Evolutionary conservation across 768 basidiomycete genomes (phyloP).

Genomic region (Lactarius indigo): DNA sequence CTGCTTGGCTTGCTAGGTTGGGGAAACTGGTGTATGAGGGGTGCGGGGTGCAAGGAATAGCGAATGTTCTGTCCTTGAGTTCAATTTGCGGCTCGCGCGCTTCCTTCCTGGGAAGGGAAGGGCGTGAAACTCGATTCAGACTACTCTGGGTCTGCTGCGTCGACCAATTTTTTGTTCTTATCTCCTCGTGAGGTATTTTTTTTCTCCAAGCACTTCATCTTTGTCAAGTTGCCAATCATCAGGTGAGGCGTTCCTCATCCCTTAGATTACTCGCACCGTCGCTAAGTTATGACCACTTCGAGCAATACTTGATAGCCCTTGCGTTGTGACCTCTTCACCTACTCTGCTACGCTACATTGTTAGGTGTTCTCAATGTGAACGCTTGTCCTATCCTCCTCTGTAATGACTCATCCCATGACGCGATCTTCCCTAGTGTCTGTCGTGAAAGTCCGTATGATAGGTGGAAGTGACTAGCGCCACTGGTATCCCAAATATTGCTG

Average conservation of each 20-base stretch:
- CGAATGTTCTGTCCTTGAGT: slow-evolving; percentile 49
- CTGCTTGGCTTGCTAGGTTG: slow-evolving; percentile 21
- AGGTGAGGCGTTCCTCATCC: neutral
- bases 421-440: too few species aligned
- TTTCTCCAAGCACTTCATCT: neutral
- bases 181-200: slow-evolving; percentile 29
- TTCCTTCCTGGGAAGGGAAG: slow-evolving; percentile 17
- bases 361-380: too few species aligned
- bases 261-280: neutral
- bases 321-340: neutral
- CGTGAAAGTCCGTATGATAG: too few species aligned
- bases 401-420: too few species aligned
- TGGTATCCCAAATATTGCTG: neutral
- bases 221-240: neutral
- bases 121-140: slow-evolving; percentile 62
- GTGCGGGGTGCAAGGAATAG: slow-evolving; percentile 18
- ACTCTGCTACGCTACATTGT: too few species aligned
- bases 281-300: neutral
- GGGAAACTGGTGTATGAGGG: slow-evolving; percentile 26
- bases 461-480: neutral
- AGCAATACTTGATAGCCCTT: neutral
- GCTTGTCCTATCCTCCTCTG: too few species aligned
- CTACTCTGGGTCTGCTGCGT: slow-evolving; percentile 60
- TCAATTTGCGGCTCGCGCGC: slow-evolving; percentile 59
- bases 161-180: slow-evolving; percentile 32